A percentile compares a stretch with the other conserved stretches of the same genome.
phyloP scores from a whole-genome alignment of 1,284 basidiomycete species.

The Flammula alnicola region DNA sequence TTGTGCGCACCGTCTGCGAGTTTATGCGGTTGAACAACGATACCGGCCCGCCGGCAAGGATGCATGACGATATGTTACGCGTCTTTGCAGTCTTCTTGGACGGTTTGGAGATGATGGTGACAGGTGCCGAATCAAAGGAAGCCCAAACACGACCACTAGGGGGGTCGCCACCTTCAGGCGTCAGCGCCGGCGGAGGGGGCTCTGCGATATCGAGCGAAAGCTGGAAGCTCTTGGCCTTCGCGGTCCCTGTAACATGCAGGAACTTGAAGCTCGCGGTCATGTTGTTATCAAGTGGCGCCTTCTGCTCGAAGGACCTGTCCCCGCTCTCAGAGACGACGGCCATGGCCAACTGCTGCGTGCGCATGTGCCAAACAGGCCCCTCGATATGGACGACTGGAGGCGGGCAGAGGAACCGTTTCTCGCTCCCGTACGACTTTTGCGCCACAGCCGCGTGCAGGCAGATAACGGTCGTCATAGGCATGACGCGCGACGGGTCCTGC shows the following conservation, averaged over 20 bases:
- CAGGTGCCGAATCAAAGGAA: constrained; percentile 88
- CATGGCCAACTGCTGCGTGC: constrained; percentile 82
- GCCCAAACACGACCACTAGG: constrained; percentile 80
- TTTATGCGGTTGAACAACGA: constrained; percentile 97
- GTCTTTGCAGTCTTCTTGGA: constrained; percentile 97
- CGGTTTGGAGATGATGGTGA: constrained; percentile 96
- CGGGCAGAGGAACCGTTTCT: constrained; percentile 90
- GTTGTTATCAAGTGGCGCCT: constrained; percentile 77
- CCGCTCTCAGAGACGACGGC: constrained; percentile 84
- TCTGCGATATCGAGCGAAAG: constrained; percentile 83
- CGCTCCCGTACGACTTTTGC: constrained; percentile 91
- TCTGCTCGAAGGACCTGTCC: constrained; percentile 82
- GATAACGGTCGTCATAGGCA: constrained; percentile 88
- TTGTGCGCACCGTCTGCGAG: constrained; percentile 94
- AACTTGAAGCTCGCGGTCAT: constrained; percentile 90
- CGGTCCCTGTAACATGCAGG: constrained; percentile 85
- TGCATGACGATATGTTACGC: constrained; percentile 90
- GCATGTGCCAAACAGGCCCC: constrained; percentile 82
- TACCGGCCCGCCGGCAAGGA: constrained; percentile 88
- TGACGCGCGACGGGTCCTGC: constrained; percentile 70
- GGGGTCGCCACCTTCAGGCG: constrained; percentile 55
- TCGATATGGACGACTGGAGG: constrained; percentile 89
- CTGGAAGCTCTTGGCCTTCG: constrained; percentile 89
- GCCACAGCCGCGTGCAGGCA: constrained; percentile 89
- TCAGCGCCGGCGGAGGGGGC: constrained; percentile 55